Base-by-base conservation (phyloP, 208 protist genomes). In the Trypanosoma cruzi region DNA sequence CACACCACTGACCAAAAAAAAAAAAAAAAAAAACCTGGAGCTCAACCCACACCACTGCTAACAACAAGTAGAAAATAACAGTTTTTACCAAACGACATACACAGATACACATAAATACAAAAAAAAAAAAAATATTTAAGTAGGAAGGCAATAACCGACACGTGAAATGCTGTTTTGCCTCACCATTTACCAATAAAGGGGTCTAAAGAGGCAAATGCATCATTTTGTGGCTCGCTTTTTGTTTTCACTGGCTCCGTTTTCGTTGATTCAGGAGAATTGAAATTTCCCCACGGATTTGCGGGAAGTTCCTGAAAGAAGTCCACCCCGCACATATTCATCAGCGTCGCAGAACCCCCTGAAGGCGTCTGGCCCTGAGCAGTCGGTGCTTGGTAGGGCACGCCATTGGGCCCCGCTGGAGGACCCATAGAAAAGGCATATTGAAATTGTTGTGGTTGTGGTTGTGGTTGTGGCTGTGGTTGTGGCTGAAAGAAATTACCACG, bases 131-230 rank as follows among this genome's bases (percentile, higher is more conserved):
- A n/a, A n/a, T n/a, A n/a, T n/a, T 64, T 37, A 36, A 69, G 32
- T 26, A 52, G 24, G 20, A 52, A 26, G 48, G 48, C 8, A 34
- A 65, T 4, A 54, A 20, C 18, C 55, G 66, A n/a, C 5, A 36
- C 34, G 18, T 50, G 6, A 32, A 71, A 6, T 32, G 14, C 34
- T 29, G 61, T 11, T 50, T 7, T 22, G 20, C 48, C 16, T 52
- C 18, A 52, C 7, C 48, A 52, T 52, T 52, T 58, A 24, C 29
- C 34, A 46, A 29, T 55, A 76, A 82, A 85, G 1, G 80, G 73
- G 34, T 82, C 66, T 42, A 82, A 62, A 8, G 62, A 71, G n/a
- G 80, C 76, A 72, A 82, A 85, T 29, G 68, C 60, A 55, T 66
- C 71, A 53, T 65, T 32, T 37, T 64, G 26, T 59, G 13, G 32